Percentiles rank a stretch among this genome's conserved stretches.
Conservation (phyloP, 2,329 filamentous ascomycete species). For the Fusarium sp. region DNA sequence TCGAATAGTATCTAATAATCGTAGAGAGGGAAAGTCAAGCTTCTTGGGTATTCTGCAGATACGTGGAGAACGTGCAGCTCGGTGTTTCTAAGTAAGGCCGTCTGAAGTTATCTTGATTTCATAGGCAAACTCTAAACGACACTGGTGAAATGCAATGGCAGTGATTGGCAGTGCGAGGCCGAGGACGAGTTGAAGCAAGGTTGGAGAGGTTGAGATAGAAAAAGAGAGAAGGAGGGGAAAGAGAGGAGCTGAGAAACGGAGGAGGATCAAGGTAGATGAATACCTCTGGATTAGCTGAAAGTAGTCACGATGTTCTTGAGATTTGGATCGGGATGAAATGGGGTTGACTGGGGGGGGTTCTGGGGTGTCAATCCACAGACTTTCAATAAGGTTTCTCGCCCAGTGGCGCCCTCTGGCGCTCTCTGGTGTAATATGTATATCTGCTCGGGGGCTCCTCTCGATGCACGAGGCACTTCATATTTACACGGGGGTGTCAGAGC, state of each 20-base stretch:
- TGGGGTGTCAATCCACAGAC: constrained; percentile 42
- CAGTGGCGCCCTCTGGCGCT: constrained; percentile 47
- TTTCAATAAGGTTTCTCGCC: constrained; percentile 50
- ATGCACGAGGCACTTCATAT: constrained; percentile 28
- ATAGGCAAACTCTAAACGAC: constrained; percentile 37
- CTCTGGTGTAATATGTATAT: constrained; percentile 50
- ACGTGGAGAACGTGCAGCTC: constrained; percentile 12
- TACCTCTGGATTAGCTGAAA: constrained; percentile 30
- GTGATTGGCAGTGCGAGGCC: constrained; percentile 10
- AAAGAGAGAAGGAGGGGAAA: constrained; percentile 23
- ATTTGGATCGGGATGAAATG: constrained; percentile 44
- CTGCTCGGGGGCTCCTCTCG: constrained; percentile 40
- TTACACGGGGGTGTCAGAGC: constrained; percentile 9
- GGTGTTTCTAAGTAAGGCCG: constrained; percentile 12
- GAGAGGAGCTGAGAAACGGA: constrained; percentile 31
- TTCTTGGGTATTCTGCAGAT: constrained; percentile 27
- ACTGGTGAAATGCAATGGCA: constrained; percentile 7
- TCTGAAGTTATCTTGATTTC: constrained; percentile 15
- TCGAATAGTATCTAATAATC: constrained; percentile 15
- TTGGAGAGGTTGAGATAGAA: constrained; percentile 16
- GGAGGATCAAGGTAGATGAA: constrained; percentile 41
- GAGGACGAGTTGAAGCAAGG: constrained; percentile 9
- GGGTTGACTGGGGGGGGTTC: constrained; percentile 41
- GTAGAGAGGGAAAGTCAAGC: constrained; percentile 20
- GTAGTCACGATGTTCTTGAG: constrained; percentile 46